Conservation (phyloP, 192 early-diverging fungal species). For the Coemansia sp. region DNA sequence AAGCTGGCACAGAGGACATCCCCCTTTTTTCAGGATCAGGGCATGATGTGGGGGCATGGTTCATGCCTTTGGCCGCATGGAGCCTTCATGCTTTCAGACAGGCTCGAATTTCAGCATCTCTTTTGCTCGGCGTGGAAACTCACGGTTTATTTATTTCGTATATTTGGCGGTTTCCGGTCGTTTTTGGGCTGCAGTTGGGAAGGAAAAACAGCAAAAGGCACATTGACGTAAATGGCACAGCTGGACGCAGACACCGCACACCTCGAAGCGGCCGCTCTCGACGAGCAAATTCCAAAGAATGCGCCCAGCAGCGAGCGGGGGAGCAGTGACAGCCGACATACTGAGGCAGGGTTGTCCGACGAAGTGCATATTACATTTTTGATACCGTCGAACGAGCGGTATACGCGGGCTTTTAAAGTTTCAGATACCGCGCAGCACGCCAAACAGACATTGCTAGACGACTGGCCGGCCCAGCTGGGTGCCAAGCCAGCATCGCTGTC, state of each 20-base stretch:
- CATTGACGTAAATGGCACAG: background rate
- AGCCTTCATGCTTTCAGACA: background rate
- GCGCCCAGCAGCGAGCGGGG: constrained; percentile 1
- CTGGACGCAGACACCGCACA: background rate
- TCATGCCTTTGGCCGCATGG: too few species aligned
- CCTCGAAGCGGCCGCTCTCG: background rate
- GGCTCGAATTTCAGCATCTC: background rate
- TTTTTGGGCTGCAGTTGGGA: too few species aligned
- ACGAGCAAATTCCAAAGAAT: background rate
- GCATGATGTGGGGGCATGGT: background rate
- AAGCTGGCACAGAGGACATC: background rate
- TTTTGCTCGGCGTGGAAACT: background rate
- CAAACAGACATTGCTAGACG: constrained; percentile 29
- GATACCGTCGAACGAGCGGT: constrained; percentile 29
- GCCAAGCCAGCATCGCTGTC: constrained; percentile 19
- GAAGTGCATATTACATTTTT: constrained; percentile 32
- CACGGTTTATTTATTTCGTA: background rate
- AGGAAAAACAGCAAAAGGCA: background rate
- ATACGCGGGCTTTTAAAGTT: constrained; percentile 18
- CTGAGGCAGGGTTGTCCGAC: constrained; percentile 4
- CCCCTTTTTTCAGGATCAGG: background rate
- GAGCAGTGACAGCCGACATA: constrained; percentile 17
- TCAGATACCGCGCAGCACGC: constrained; percentile 29
- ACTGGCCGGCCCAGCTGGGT: constrained; percentile 45
- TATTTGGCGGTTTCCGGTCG: background rate